Percentiles rank a stretch among this genome's conserved stretches.
Conservation (phyloP, 805 yeast genomes). For the Monosporozyma yasuniensis region DNA sequence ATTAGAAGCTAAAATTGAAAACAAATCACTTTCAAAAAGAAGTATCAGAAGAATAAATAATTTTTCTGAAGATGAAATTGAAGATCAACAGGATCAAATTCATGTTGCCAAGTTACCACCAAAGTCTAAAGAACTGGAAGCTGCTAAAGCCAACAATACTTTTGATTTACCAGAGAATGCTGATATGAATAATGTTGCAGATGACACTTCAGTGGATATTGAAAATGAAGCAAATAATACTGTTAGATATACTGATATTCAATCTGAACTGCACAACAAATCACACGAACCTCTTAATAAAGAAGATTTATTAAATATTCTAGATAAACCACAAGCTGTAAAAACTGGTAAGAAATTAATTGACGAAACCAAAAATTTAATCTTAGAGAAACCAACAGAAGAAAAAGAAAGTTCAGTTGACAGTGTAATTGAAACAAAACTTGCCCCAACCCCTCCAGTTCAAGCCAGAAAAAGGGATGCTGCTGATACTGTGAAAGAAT, state of each 20-base stretch:
- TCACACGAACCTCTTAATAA: constrained; percentile 5
- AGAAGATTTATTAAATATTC: constrained; percentile 6
- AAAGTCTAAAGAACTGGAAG: background rate
- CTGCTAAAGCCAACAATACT: background rate
- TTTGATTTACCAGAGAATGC: background rate
- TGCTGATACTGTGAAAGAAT: background rate
- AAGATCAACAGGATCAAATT: background rate
- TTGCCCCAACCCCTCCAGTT: background rate
- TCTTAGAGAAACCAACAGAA: background rate
- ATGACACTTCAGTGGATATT: background rate
- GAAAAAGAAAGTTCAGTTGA: background rate
- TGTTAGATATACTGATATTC: constrained; percentile 5
- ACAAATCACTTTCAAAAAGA: constrained; percentile 11
- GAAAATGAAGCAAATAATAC: constrained; percentile 6
- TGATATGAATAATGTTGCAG: background rate
- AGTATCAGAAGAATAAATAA: constrained; percentile 10
- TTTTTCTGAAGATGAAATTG: constrained; percentile 11
- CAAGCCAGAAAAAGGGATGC: background rate
- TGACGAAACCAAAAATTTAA: background rate
- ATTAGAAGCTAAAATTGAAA: constrained; percentile 16
- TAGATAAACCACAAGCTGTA: background rate
- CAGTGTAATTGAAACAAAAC: background rate
- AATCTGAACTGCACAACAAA: background rate
- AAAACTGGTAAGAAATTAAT: background rate
- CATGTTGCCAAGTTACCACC: background rate